Evolutionary conservation across 2,329 filamentous ascomycete genomes (phyloP), one percentile per base, ranked within the genome.

Genomic region (Trichocomaceae sp.): DNA sequence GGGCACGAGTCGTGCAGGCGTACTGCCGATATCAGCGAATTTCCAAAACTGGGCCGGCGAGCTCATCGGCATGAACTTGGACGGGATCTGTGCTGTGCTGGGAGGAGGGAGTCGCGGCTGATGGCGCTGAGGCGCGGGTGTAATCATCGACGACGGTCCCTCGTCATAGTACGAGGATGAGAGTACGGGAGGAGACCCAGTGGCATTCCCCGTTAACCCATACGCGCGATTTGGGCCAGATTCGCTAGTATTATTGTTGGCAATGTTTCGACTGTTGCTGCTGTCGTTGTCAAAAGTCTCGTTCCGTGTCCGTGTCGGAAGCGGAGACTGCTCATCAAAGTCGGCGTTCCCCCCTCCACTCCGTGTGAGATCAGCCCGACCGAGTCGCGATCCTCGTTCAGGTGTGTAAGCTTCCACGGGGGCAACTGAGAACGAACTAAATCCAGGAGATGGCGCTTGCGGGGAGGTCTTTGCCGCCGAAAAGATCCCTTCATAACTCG

Each of bases 1-100:
- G 5, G 71, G 70, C 15, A 70, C 65, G 0, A 68, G 67, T 12
- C 68, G 64, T 4, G 71, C 73, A n/a, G 74, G 73, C 1, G 73
- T 76, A 58, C 72, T 75, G 12, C 72, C 72, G 52, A 77, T 74
- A 56, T 73, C 71, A 19, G 71, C 72, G 42, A 75, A 74, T 53
- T 76, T 77, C 75, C 75, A 78, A 61, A 77, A 78, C 44, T 77
- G 74, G 4, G 75, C 75, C 1, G 76, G 76, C 4, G 74, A 77
- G 57, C 75, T 77, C 67, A 77, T 74, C 4, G 75, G 74, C 75
- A 78, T 77, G 61, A 77, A 77, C 59, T 76, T 77, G 19, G 74
- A 77, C 1, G 76, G 76, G 15, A 76, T 70, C 53, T 76, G 75
- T 2, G 74, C 72, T 1, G 76, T 78, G 60, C 74, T 77, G 0